A percentile compares a stretch with the other conserved stretches of the same genome.
These are phyloP conservation scores for Pichia norvegensis DNA, from an alignment of 1,139 yeast genomes.

Conservation along the genomic window DNA sequence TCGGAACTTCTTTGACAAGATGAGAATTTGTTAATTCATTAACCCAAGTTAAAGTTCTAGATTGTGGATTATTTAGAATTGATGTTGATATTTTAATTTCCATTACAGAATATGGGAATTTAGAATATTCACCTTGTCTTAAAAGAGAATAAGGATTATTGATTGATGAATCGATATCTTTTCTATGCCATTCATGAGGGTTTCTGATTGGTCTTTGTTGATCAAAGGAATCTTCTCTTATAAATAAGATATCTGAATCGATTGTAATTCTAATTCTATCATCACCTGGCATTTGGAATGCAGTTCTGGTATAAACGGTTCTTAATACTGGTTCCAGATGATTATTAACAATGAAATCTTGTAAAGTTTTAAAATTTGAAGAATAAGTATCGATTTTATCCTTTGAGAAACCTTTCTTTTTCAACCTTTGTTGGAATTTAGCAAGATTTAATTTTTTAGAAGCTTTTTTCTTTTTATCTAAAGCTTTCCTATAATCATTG, in stretches of 20 bases:
- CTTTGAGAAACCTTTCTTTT: slow-evolving; percentile 47
- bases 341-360: slow-evolving; percentile 54
- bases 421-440: slow-evolving; percentile 41
- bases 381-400: slow-evolving; percentile 45
- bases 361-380: slow-evolving; percentile 50
- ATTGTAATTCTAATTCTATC: slow-evolving; percentile 82
- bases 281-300: slow-evolving; percentile 97
- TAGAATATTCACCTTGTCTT: slow-evolving; percentile 77
- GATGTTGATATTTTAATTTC: slow-evolving; percentile 69
- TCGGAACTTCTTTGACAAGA: slow-evolving; percentile 83
- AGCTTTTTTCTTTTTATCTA: slow-evolving; percentile 9
- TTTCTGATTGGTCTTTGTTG: slow-evolving; percentile 80
- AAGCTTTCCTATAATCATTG: slow-evolving; percentile 8
- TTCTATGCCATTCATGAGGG: slow-evolving; percentile 85
- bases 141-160: slow-evolving; percentile 63
- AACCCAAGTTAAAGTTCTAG: slow-evolving; percentile 62
- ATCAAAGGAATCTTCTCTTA: slow-evolving; percentile 88
- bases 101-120: slow-evolving; percentile 88
- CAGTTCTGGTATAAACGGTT: slow-evolving; percentile 83
- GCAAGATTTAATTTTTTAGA: slow-evolving; percentile 22
- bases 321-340: slow-evolving; percentile 80
- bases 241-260: slow-evolving; percentile 79
- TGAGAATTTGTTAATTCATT: slow-evolving; percentile 78
- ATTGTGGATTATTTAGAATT: slow-evolving; percentile 37
- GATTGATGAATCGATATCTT: slow-evolving; percentile 75